These are phyloP conservation scores for Boletellus deceptivus DNA, from an alignment of 1,284 basidiomycete species.

Conservation along the genomic window DNA sequence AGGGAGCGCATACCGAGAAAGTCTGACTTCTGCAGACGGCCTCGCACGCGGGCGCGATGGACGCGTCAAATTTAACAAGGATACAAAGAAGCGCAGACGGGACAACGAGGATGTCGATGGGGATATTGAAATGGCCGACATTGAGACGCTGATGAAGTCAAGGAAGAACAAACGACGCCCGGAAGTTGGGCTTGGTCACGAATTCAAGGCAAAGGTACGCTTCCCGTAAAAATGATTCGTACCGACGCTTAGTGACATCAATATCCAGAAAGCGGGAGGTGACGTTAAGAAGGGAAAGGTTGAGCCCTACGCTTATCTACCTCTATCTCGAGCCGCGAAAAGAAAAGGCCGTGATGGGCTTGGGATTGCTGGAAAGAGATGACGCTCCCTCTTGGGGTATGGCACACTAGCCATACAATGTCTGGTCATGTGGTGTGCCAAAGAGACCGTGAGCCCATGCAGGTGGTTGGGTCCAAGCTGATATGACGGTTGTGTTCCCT, in stretches of 20 bases:
- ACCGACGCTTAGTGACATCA: not conserved
- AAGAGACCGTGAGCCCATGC: constrained; percentile 71
- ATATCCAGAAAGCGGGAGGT: constrained; percentile 79
- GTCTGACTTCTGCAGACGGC: constrained; percentile 82
- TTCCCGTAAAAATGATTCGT: not conserved
- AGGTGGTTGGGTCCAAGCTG: constrained; percentile 55
- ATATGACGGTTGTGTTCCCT: constrained; percentile 33
- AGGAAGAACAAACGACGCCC: constrained; percentile 61
- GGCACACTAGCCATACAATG: constrained; percentile 58
- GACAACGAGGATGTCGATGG: constrained; percentile 60
- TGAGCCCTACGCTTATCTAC: constrained; percentile 92
- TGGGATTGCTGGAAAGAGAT: constrained; percentile 51
- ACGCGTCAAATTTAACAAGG: constrained; percentile 93
- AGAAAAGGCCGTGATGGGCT: constrained; percentile 48
- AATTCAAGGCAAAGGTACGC: constrained; percentile 84
- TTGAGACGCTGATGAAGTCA: constrained; percentile 35
- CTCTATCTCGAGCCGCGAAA: constrained; percentile 81
- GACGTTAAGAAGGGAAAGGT: constrained; percentile 85
- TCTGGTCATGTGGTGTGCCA: constrained; percentile 68
- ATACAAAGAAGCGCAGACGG: constrained; percentile 85
- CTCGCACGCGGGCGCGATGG: constrained; percentile 84
- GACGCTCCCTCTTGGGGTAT: constrained; percentile 6
- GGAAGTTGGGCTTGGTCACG: constrained; percentile 70
- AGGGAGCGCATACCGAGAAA: constrained; percentile 85
- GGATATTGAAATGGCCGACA: constrained; percentile 66